These are phyloP conservation scores for Thermoascus crustaceus DNA, from an alignment of 2,329 filamentous ascomycete genomes.

Conservation along the genomic window DNA sequence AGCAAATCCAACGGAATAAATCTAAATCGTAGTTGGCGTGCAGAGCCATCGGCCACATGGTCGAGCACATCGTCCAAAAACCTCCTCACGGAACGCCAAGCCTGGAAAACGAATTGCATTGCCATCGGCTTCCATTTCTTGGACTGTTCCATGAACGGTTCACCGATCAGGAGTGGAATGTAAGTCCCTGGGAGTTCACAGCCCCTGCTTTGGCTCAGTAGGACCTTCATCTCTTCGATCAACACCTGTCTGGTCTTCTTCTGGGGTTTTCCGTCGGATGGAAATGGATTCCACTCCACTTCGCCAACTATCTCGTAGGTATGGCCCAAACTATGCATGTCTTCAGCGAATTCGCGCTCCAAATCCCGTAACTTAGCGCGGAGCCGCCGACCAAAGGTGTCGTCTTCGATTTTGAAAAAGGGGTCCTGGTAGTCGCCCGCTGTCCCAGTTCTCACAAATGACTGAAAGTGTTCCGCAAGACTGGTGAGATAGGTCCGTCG, in stretches of 20 bases:
- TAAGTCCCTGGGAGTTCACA: slow-evolving; percentile 8
- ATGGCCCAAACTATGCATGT: slow-evolving; percentile 16
- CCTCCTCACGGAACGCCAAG: too few relatives aligned
- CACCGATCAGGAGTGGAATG: slow-evolving; percentile 8
- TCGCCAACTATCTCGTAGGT: slow-evolving; percentile 14
- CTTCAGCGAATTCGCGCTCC: slow-evolving; percentile 14
- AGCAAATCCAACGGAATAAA: too few relatives aligned
- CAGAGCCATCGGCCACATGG: too few relatives aligned
- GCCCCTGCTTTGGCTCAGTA: slow-evolving; percentile 7
- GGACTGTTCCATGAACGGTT: slow-evolving; percentile 12
- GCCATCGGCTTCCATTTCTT: slow-evolving; percentile 8
- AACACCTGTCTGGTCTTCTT: slow-evolving; percentile 1
- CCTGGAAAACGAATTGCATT: too few relatives aligned
- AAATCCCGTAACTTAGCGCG: slow-evolving; percentile 15
- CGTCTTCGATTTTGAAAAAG: slow-evolving; percentile 14
- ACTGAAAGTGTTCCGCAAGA: not conserved
- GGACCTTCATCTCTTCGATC: slow-evolving; percentile 2
- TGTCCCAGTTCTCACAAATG: not conserved
- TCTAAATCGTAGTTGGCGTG: too few relatives aligned
- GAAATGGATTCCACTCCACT: not conserved
- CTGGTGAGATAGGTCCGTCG: too few relatives aligned
- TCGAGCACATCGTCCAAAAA: too few relatives aligned
- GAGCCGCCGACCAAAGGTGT: slow-evolving; percentile 12
- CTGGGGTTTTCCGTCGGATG: not conserved
- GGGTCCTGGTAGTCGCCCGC: slow-evolving; percentile 17